Evolutionary conservation across 495 filamentous ascomycete species (phyloP), one percentile per base, ranked within the genome.

Genomic region (Tuber brumale): DNA sequence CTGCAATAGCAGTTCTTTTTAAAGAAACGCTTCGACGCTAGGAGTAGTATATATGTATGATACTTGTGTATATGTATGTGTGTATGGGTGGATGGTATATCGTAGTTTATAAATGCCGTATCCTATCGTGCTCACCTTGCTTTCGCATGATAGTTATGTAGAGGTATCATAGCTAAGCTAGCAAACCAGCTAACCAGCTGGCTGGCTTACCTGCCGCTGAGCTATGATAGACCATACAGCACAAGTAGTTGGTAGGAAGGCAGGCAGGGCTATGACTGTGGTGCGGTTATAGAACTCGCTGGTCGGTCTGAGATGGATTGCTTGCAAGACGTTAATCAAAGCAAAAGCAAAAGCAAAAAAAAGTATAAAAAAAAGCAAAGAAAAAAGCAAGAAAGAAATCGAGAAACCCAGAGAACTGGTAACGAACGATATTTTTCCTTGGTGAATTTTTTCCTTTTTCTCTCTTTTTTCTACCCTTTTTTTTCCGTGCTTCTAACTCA

Each of bases 381-480:
- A 35, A 7, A 66, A 61, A 31, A 31, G 31, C 12, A 66, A 66
- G 31, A 66, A 66, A 35, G 10, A 16, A 31, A 61, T 61, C 51
- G 51, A 61, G 31, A 66, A 31, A 66, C 57, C 57, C 57, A 10
- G 16, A 7, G 57, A 66, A 31, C 16, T 35, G 57, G 57, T 66
- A 66, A 66, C 57, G 57, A 66, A 66, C 57, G 27, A 66, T 66
- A 66, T 35, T 66, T 66, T 35, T 66, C 27, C 57, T 35, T 35
- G 4, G 57, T 43, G 21, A 70, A 35, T 45, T 76, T 76, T 41
- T 69, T 79, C 73, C 57, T 51, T 76, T 66, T 75, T 51, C 45
- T 35, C 37, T 41, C 14, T 39, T 69, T 46, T 31, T 31, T 61
- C n/a, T 16, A 8, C 3, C n/a, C 31, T 16, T 66, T 66, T 66